Conservation (phyloP, 106 monocot genomes). For the Xerophyta viscosa region DNA sequence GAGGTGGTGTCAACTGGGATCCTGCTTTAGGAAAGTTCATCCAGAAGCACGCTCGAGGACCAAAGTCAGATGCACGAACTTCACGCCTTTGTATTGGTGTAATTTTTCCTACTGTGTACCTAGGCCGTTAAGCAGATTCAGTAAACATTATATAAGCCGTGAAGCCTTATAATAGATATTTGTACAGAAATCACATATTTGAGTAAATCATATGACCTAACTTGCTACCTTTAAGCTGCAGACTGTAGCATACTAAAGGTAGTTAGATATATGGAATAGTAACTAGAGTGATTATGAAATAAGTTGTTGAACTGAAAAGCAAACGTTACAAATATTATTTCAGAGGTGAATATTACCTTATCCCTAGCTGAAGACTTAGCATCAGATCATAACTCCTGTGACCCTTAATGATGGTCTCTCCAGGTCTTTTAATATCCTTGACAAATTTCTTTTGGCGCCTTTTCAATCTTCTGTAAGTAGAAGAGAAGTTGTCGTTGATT, state of each 20-base stretch:
- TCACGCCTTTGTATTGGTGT: constrained; percentile 90
- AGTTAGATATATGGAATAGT: too few species aligned
- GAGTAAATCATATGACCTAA: too few species aligned
- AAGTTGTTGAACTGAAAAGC: too few species aligned
- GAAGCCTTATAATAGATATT: too few species aligned
- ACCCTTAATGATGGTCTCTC: constrained; percentile 70
- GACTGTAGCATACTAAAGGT: too few species aligned
- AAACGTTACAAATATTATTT: too few species aligned
- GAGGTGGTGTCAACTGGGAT: constrained; percentile 85
- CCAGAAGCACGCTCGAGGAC: constrained; percentile 68
- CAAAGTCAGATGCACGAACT: constrained; percentile 93
- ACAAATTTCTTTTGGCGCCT: constrained; percentile 13
- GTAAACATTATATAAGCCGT: background rate
- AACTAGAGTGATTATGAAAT: too few species aligned
- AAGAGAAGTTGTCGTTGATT: constrained; percentile 13
- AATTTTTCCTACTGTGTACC: constrained; percentile 94
- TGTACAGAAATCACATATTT: too few species aligned
- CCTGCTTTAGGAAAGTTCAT: constrained; percentile 73
- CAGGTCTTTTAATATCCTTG: constrained; percentile 42
- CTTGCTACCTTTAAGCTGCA: too few species aligned
- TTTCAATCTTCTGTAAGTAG: constrained; percentile 17
- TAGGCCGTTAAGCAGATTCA: constrained; percentile 7
- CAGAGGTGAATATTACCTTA: too few species aligned
- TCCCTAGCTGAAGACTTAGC: constrained; percentile 96
- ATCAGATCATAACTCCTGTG: constrained; percentile 86